phyloP scores from a whole-genome alignment of 2,329 filamentous ascomycete genomes.

The Dothistroma septosporum region DNA sequence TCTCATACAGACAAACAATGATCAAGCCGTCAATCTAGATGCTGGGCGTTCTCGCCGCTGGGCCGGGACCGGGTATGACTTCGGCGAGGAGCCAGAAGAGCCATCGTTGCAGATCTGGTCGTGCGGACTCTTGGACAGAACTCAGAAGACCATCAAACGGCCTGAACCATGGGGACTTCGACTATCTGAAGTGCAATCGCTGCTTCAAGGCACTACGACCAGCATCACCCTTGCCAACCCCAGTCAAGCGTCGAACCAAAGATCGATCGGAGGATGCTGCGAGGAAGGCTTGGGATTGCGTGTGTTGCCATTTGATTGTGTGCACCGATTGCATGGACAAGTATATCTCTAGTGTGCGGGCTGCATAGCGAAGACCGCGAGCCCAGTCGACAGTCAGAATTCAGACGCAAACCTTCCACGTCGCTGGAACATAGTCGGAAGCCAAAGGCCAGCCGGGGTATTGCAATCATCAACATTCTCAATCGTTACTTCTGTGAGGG shows the following conservation, averaged over 20 bases:
- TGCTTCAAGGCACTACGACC: conserved; percentile 4
- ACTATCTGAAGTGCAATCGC: conserved; percentile 9
- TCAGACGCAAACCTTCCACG: too few relatives aligned
- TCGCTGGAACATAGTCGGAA: too few relatives aligned
- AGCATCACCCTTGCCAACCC: not conserved
- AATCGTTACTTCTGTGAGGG: conserved; percentile 3
- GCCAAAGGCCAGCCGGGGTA: not conserved
- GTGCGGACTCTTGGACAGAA: conserved; percentile 23
- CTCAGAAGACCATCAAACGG: conserved; percentile 10
- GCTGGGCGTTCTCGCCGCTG: conserved; percentile 32
- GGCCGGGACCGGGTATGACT: conserved; percentile 31
- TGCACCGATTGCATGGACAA: conserved; percentile 6
- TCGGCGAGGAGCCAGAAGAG: conserved; percentile 38
- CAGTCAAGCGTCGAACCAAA: not conserved
- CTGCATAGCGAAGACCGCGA: not conserved
- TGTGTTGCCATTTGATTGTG: conserved; percentile 3
- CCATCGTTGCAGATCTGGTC: conserved; percentile 24
- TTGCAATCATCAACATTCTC: not conserved
- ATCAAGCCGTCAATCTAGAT: conserved; percentile 33
- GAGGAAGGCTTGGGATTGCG: conserved; percentile 9
- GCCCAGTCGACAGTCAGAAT: too few relatives aligned
- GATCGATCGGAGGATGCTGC: not conserved
- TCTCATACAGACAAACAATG: not conserved
- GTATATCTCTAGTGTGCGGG: not conserved
- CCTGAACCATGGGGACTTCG: conserved; percentile 19